Conservation (phyloP, 768 basidiomycete species). For the Termitomyces eurrhizus region DNA sequence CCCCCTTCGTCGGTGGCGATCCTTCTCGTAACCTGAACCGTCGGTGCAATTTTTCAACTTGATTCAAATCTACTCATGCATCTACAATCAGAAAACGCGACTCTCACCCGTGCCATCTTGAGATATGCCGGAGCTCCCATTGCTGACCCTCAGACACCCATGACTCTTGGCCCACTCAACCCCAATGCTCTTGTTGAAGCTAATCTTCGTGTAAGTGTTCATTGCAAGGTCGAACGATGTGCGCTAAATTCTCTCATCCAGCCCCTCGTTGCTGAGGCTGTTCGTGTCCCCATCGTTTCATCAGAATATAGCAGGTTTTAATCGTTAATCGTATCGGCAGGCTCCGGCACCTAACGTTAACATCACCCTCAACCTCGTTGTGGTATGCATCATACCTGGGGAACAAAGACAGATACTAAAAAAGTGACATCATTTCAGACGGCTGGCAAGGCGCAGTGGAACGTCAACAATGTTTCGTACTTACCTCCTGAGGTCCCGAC, state of each 20-base stretch:
- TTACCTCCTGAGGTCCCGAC: conserved; percentile 25
- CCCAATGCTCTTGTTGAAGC: conserved; percentile 26
- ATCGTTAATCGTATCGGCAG: conserved; percentile 2
- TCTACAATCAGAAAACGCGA: conserved; percentile 23
- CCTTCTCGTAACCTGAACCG: conserved; percentile 21
- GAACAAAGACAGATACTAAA: not conserved
- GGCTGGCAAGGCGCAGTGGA: conserved; percentile 23
- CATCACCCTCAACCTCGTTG: conserved; percentile 21
- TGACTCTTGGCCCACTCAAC: conserved; percentile 18
- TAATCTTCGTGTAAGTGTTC: conserved; percentile 7
- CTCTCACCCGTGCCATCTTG: conserved; percentile 30
- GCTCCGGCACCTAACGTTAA: conserved; percentile 22
- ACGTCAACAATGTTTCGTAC: conserved; percentile 30
- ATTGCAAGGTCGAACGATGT: no score
- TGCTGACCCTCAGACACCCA: conserved; percentile 24
- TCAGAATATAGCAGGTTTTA: not conserved
- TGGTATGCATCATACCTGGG: conserved; percentile 11
- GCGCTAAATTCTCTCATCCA: not conserved
- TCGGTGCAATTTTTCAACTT: conserved; percentile 3
- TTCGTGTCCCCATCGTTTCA: not conserved
- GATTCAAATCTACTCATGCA: not conserved
- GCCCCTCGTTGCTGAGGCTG: conserved; percentile 7
- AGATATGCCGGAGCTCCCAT: conserved; percentile 29
- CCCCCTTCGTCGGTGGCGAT: conserved; percentile 21
- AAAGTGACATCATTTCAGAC: conserved; percentile 6